These are phyloP conservation scores for Tetrapisispora namnaoensis DNA, from an alignment of 805 yeast species.

Conservation along the genomic window DNA sequence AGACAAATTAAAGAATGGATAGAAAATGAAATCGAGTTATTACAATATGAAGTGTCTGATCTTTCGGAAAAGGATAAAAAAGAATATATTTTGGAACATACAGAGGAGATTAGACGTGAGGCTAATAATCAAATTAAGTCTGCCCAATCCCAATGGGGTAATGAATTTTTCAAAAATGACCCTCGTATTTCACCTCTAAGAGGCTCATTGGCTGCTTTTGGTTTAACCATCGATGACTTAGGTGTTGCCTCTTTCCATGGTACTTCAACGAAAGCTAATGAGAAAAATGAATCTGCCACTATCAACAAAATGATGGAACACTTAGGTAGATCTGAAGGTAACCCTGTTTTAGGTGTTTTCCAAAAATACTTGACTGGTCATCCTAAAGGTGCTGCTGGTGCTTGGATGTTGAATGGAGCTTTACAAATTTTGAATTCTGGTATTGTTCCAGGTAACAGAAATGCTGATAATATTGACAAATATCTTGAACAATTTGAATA, in stretches of 20 bases:
- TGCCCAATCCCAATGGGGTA: slow-evolving; percentile 92
- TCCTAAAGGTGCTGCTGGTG: slow-evolving; percentile 99
- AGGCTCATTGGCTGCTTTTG: slow-evolving; percentile 92
- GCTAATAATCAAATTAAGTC: slow-evolving; percentile 74
- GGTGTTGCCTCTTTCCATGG: slow-evolving; percentile 99
- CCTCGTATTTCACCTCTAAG: slow-evolving; percentile 94
- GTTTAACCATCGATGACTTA: slow-evolving; percentile 86
- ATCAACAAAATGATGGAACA: slow-evolving; percentile 88
- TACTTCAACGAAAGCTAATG: slow-evolving; percentile 97
- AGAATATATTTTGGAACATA: slow-evolving; percentile 64
- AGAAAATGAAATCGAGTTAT: slow-evolving; percentile 63
- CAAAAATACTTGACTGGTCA: slow-evolving; percentile 98
- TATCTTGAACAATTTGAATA: slow-evolving; percentile 72
- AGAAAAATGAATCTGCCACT: slow-evolving; percentile 93
- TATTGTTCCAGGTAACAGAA: slow-evolving; percentile 96
- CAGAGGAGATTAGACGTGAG: slow-evolving; percentile 80
- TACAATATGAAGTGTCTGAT: slow-evolving; percentile 60
- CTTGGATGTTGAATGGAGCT: slow-evolving; percentile 99
- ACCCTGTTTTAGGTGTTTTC: slow-evolving; percentile 96
- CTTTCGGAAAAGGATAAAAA: slow-evolving; percentile 40
- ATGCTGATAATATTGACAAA: slow-evolving; percentile 92
- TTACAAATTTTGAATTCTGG: slow-evolving; percentile 88
- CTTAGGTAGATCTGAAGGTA: slow-evolving; percentile 94
- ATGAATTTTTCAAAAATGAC: slow-evolving; percentile 82
- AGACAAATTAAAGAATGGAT: slow-evolving; percentile 75